Conservation (phyloP, 495 filamentous ascomycete species). For the Pyrenula aspistea region DNA sequence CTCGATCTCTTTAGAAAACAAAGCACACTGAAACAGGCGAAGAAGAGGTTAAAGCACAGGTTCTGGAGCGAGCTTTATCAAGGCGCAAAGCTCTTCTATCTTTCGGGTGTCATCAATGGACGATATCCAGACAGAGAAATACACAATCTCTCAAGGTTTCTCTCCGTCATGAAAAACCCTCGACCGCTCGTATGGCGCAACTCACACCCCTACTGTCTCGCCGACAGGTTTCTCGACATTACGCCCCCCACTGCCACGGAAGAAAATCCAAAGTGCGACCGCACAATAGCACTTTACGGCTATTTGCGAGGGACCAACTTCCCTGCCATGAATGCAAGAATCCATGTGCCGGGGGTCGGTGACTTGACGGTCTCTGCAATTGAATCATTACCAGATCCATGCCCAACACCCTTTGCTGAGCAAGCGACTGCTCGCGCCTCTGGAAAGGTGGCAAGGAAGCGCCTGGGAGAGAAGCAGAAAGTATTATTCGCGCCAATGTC, state of each 20-base stretch:
- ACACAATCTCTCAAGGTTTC: conserved; percentile 85
- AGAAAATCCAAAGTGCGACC: conserved; percentile 75
- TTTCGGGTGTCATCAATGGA: conserved; percentile 90
- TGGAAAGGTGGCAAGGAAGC: conserved; percentile 62
- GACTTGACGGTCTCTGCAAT: conserved; percentile 77
- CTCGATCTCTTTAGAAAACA: conserved; percentile 91
- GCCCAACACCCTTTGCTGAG: conserved; percentile 84
- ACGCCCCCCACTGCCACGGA: conserved; percentile 87
- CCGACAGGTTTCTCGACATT: conserved; percentile 87
- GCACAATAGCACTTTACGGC: conserved; percentile 81
- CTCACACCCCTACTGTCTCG: conserved; percentile 82
- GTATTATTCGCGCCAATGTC: conserved; percentile 94
- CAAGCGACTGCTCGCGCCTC: conserved; percentile 69
- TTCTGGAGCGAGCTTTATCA: conserved; percentile 96
- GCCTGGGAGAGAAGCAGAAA: conserved; percentile 91
- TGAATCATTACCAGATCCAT: conserved; percentile 84
- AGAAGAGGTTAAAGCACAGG: conserved; percentile 90
- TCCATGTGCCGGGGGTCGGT: conserved; percentile 91
- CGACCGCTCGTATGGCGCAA: conserved; percentile 94
- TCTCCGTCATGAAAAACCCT: conserved; percentile 98
- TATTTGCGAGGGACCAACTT: conserved; percentile 97
- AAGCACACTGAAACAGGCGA: conserved; percentile 73
- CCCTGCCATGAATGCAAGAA: conserved; percentile 67
- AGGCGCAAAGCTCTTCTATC: conserved; percentile 91
- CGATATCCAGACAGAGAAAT: conserved; percentile 94